These are phyloP conservation scores for Xylaria flabelliformis DNA, from an alignment of 495 filamentous ascomycete species.

Conservation along the genomic window DNA sequence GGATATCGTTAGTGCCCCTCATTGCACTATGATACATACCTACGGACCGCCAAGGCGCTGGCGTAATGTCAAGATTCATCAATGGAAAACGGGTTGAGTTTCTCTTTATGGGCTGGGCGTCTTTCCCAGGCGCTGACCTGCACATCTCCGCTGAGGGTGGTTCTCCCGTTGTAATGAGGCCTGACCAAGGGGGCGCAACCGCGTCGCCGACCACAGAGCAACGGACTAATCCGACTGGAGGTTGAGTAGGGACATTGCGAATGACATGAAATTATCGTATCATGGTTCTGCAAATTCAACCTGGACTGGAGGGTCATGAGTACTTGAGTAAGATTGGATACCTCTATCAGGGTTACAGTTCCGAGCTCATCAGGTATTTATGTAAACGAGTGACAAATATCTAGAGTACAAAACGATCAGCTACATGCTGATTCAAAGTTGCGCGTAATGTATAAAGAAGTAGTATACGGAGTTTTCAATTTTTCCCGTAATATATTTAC, in stretches of 20 bases:
- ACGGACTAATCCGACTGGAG: background rate
- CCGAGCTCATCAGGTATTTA: background rate
- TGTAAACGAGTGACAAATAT: background rate
- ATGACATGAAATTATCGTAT: constrained; percentile 1
- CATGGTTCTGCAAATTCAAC: background rate
- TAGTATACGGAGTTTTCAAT: background rate
- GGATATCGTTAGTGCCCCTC: background rate
- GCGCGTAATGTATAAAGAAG: background rate
- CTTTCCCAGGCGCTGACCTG: background rate
- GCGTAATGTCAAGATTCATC: background rate
- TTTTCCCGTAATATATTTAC: background rate
- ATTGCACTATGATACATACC: background rate
- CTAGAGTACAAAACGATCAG: background rate
- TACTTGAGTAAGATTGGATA: background rate
- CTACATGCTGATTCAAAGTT: background rate
- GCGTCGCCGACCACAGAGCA: background rate
- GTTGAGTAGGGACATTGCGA: too few relatives aligned
- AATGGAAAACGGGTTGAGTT: background rate
- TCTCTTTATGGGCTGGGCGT: background rate
- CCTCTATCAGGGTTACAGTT: background rate
- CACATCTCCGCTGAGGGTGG: background rate
- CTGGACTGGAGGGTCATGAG: background rate
- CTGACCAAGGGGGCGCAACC: background rate
- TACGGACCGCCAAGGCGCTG: background rate
- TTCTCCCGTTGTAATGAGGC: background rate